Evolutionary conservation across 257 asterid genomes (phyloP).

Genomic region (Nicotiana tabacum): DNA sequence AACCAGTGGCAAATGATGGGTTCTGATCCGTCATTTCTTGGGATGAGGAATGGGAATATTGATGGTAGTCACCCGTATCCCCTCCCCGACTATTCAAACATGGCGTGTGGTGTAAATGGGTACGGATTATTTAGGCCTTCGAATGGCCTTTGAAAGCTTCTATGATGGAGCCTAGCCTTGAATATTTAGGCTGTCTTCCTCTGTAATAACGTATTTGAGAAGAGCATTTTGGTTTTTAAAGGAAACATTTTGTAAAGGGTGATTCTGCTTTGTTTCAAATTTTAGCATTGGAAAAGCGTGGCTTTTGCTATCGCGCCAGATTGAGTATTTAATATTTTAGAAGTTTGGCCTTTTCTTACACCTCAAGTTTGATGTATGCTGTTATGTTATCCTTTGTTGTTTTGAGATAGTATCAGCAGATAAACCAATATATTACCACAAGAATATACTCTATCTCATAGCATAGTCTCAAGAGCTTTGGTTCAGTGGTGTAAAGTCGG

Average conservation of each 20-base stretch:
- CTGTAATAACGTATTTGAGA: constrained; percentile 15
- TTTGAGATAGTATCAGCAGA: background rate
- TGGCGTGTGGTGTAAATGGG: constrained; percentile 47
- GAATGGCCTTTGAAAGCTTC: constrained; percentile 47
- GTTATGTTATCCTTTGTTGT: background rate
- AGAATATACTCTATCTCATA: background rate
- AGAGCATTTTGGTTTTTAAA: constrained; percentile 13
- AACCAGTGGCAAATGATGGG: constrained; percentile 69
- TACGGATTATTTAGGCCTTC: constrained; percentile 71
- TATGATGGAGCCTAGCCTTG: constrained; percentile 1
- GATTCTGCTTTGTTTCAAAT: constrained; percentile 20
- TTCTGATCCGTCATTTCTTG: constrained; percentile 40
- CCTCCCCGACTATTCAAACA: constrained; percentile 50
- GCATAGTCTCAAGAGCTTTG: background rate
- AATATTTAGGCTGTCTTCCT: constrained; percentile 8
- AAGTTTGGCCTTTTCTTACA: background rate
- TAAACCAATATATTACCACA: background rate
- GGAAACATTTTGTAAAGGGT: constrained; percentile 34
- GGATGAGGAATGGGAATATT: constrained; percentile 37
- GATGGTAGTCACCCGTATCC: constrained; percentile 47
- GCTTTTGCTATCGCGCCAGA: constrained; percentile 5
- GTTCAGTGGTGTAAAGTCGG: background rate
- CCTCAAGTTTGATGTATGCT: background rate
- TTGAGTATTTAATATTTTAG: constrained; percentile 3
- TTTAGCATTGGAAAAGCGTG: background rate